Conservation (phyloP, 257 asterid species). For the Solanum pinnatisectum region DNA sequence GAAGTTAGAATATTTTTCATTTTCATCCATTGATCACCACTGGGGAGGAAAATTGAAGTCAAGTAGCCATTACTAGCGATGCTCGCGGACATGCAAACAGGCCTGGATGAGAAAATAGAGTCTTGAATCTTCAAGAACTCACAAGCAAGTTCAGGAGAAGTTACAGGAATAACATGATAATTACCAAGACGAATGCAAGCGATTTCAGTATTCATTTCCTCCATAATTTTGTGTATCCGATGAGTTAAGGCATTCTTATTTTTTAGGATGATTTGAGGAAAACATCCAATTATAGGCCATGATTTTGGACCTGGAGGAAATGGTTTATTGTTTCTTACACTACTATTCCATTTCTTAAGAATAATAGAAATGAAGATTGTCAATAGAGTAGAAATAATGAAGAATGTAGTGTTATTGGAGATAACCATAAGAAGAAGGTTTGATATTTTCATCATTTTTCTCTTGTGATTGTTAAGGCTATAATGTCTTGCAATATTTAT, state of each 20-base stretch:
- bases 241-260: neutral
- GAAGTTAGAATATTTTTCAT: neutral
- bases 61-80: neutral
- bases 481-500: too few relatives aligned
- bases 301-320: constrained; percentile 7
- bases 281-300: neutral
- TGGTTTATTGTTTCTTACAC: neutral
- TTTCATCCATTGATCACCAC: constrained; percentile 5
- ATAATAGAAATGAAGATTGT: neutral
- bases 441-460: too few relatives aligned
- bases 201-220: constrained; percentile 8
- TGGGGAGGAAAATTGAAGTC: neutral
- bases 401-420: neutral
- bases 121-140: constrained; percentile 14
- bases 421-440: too few relatives aligned
- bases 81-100: neutral
- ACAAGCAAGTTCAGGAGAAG: constrained; percentile 16
- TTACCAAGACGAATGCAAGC: neutral
- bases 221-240: constrained; percentile 7
- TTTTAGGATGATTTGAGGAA: neutral
- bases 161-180: constrained; percentile 1
- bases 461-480: too few relatives aligned
- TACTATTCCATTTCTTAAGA: neutral
- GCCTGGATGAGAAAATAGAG: neutral
- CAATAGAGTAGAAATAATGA: neutral